Percentiles rank a stretch among this genome's conserved stretches.
Evolutionary conservation across 768 basidiomycete species (phyloP).

Genomic region (Cubamyces lactineus): DNA sequence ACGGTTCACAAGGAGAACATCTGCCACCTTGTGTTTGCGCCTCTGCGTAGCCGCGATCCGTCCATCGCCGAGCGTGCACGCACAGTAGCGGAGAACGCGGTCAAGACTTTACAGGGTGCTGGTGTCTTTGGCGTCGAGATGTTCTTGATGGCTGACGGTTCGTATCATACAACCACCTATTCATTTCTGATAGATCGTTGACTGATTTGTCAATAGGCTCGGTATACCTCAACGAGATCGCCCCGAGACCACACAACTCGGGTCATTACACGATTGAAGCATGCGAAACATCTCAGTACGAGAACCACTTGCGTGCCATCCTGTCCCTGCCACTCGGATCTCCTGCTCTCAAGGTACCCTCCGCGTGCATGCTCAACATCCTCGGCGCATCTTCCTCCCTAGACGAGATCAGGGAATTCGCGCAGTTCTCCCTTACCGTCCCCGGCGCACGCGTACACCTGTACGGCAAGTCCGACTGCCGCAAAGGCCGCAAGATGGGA

Average conservation of each 20-base stretch:
- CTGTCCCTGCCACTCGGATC: constrained; percentile 88
- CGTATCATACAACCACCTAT: constrained; percentile 25
- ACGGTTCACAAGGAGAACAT: constrained; percentile 94
- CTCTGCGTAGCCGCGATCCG: constrained; percentile 66
- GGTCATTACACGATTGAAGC: constrained; percentile 99
- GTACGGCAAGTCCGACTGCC: constrained; percentile 91
- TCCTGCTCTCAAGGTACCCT: constrained; percentile 83
- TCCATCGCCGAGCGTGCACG: constrained; percentile 63
- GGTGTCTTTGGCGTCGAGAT: constrained; percentile 98
- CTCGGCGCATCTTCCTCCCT: constrained; percentile 79
- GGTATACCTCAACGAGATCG: constrained; percentile 93
- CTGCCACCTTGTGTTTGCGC: constrained; percentile 91
- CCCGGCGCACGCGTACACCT: constrained; percentile 85
- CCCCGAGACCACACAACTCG: constrained; percentile 97
- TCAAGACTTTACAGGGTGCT: constrained; percentile 79
- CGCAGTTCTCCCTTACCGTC: constrained; percentile 61
- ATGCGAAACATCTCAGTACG: constrained; percentile 94
- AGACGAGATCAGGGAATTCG: constrained; percentile 57
- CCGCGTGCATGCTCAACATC: constrained; percentile 92
- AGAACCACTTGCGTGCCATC: constrained; percentile 96
- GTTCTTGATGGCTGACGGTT: constrained; percentile 91
- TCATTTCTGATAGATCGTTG: background rate
- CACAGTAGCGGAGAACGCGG: constrained; percentile 76
- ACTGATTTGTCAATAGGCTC: constrained; percentile 48
- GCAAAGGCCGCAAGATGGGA: constrained; percentile 96